Conservation (phyloP, 345 rosid species). For the Carallia brachiata region DNA sequence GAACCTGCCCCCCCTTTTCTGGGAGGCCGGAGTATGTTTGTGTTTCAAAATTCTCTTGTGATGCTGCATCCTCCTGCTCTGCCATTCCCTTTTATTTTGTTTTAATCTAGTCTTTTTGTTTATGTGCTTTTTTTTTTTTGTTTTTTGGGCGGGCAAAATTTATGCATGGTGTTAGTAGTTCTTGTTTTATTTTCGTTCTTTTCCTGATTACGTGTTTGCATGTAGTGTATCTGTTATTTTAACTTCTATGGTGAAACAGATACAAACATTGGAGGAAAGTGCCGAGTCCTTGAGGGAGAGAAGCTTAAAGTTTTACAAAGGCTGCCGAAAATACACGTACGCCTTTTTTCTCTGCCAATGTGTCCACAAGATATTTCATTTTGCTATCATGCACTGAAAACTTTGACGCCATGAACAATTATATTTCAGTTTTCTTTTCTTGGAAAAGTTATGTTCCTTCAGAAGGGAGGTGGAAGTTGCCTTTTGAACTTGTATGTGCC, state of each 20-base stretch:
- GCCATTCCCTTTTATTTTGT: no score
- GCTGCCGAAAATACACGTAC: constrained; percentile 97
- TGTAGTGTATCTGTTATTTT: neutral
- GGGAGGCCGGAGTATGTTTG: no score
- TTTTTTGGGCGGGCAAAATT: no score
- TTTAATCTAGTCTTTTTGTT: no score
- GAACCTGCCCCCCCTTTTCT: no score
- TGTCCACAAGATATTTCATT: neutral
- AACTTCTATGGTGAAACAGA: constrained; percentile 46
- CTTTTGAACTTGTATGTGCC: neutral
- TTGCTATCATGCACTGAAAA: neutral
- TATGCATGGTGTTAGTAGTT: no score
- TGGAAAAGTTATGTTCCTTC: neutral
- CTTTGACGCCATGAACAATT: neutral
- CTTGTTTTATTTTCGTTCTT: no score
- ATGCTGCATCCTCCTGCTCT: no score
- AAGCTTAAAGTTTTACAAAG: constrained; percentile 92
- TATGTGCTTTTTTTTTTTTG: no score
- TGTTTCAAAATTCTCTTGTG: no score
- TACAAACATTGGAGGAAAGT: constrained; percentile 88
- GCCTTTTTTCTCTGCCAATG: constrained; percentile 14
- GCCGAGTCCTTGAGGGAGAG: constrained; percentile 82
- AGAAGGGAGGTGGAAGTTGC: neutral
- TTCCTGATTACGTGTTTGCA: no score
- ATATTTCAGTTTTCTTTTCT: no score